phyloP scores from a whole-genome alignment of 257 asterid genomes.

The Solanum arcanum region DNA sequence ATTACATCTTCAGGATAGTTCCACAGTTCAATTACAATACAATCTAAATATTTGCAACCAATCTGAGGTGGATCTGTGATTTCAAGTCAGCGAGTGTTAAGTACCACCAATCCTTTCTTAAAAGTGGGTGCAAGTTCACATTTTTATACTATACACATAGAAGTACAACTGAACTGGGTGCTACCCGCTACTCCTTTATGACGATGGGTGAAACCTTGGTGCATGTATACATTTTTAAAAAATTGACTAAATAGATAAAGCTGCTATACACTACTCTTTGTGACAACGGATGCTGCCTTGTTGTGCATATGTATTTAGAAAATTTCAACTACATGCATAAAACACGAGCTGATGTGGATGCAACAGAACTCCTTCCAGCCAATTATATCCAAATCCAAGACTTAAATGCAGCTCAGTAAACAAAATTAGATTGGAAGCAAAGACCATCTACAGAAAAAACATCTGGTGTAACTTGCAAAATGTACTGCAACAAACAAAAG shows the following conservation, averaged over 20 bases:
- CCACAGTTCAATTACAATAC: neutral
- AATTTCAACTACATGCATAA: neutral
- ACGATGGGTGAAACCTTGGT: neutral
- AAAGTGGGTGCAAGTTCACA: neutral
- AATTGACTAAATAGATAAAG: neutral
- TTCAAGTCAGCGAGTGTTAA: neutral
- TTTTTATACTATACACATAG: neutral
- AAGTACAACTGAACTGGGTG: neutral
- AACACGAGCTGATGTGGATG: neutral
- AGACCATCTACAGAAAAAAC: neutral
- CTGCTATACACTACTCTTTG: neutral
- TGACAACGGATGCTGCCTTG: neutral
- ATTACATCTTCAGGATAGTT: neutral
- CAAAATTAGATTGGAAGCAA: neutral
- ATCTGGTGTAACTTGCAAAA: neutral
- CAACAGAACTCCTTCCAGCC: neutral
- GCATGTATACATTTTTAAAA: neutral
- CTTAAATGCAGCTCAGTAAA: neutral
- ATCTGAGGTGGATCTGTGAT: neutral
- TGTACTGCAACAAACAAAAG: neutral
- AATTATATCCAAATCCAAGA: neutral
- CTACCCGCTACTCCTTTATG: neutral
- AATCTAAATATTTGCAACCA: neutral
- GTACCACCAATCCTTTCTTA: neutral
- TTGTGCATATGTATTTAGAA: neutral